A percentile compares a stretch with the other conserved stretches of the same genome.
Evolutionary conservation across 768 basidiomycete species (phyloP).

Genomic region (Serendipita sp.): DNA sequence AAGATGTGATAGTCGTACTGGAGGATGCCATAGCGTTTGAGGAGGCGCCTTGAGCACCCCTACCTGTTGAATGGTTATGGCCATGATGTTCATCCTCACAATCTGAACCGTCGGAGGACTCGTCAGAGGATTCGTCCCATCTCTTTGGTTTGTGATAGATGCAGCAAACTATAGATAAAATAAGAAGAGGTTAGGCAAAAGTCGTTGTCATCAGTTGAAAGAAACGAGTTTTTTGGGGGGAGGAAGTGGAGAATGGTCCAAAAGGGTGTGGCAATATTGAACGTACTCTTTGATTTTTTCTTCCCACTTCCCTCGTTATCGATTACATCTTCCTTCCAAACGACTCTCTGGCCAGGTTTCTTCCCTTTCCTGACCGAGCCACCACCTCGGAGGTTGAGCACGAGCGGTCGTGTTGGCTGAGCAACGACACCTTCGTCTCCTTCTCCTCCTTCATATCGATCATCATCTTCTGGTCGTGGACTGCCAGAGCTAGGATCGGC

Average conservation of each 20-base stretch:
- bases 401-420: background rate
- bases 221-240: no score
- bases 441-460: background rate
- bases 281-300: constrained; percentile 88
- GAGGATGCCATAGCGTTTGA: constrained; percentile 10
- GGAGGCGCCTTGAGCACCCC: constrained; percentile 9
- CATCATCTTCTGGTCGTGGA: background rate
- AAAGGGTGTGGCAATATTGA: background rate
- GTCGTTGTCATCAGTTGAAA: no score
- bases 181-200: background rate
- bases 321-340: constrained; percentile 70
- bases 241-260: background rate
- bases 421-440: background rate
- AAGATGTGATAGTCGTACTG: constrained; percentile 14
- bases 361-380: background rate
- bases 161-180: constrained; percentile 59
- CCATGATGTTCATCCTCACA: constrained; percentile 14
- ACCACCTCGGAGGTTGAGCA: background rate
- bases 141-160: constrained; percentile 73
- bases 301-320: constrained; percentile 82
- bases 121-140: constrained; percentile 68
- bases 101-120: constrained; percentile 14
- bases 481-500: constrained; percentile 19
- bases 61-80: constrained; percentile 7
- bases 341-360: constrained; percentile 35